Evolutionary conservation across 2,329 filamentous ascomycete species (phyloP).

Genomic region (Botryotinia convoluta): DNA sequence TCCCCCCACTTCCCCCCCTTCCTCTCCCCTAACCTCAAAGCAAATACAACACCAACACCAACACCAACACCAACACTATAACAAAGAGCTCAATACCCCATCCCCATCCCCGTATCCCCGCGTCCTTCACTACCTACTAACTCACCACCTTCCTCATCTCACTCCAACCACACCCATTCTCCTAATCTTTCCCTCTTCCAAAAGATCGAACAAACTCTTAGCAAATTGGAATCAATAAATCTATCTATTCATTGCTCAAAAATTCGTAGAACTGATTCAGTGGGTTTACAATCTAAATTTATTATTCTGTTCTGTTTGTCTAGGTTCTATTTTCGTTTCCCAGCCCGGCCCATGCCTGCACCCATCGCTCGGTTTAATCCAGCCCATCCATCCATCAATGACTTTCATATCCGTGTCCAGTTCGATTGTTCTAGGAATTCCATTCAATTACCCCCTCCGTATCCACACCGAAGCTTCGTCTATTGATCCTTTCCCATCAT

Average conservation of each 20-base stretch:
- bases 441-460: neutral
- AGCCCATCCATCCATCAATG: neutral
- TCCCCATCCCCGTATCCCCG: too few relatives aligned
- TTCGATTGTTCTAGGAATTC: neutral
- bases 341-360: neutral
- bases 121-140: too few relatives aligned
- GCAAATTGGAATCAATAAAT: neutral
- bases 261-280: neutral
- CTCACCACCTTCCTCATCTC: neutral
- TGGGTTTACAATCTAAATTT: neutral
- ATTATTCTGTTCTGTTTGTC: neutral
- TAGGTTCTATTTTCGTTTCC: neutral
- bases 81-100: too few relatives aligned
- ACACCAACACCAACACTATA: too few relatives aligned
- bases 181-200: neutral
- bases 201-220: neutral
- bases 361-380: neutral
- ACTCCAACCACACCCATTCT: neutral
- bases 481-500: neutral
- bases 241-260: neutral
- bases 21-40: neutral
- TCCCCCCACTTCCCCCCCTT: too few relatives aligned
- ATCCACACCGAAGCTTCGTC: neutral
- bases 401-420: neutral
- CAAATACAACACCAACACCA: neutral